These are phyloP conservation scores for Didymella lethalis DNA, from an alignment of 2,329 filamentous ascomycete species.

Conservation along the genomic window DNA sequence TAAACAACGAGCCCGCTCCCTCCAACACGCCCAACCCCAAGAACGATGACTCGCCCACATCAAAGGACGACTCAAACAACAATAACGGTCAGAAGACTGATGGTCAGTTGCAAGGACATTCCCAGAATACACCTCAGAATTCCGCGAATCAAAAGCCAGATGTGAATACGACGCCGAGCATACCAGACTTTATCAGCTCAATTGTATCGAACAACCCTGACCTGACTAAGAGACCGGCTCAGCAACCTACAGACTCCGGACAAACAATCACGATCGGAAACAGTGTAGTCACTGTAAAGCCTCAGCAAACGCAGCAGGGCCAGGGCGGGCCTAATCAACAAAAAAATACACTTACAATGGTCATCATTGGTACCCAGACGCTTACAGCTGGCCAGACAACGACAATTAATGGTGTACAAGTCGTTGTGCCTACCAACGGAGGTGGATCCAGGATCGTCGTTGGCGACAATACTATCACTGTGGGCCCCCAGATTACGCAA, in stretches of 20 bases:
- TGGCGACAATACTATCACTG: conserved; percentile 36
- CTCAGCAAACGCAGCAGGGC: conserved; percentile 28
- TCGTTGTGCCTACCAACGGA: conserved; percentile 35
- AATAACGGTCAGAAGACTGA: conserved; percentile 14
- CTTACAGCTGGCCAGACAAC: conserved; percentile 43
- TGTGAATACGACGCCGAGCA: conserved; percentile 16
- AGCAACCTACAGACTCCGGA: conserved; percentile 11
- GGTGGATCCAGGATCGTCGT: conserved; percentile 38
- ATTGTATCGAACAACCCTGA: conserved; percentile 26
- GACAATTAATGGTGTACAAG: conserved; percentile 43
- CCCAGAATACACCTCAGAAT: conserved; percentile 12
- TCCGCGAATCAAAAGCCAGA: conserved; percentile 1
- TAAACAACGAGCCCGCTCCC: conserved; percentile 9
- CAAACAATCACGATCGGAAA: conserved; percentile 37
- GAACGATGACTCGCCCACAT: conserved; percentile 6
- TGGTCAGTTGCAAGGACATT: conserved; percentile 6
- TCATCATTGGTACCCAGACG: conserved; percentile 40
- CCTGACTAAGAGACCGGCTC: conserved; percentile 14
- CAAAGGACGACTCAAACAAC: conserved; percentile 2
- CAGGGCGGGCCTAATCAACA: conserved; percentile 19
- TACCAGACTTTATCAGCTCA: conserved; percentile 27
- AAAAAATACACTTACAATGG: conserved; percentile 22
- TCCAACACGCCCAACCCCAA: conserved; percentile 9
- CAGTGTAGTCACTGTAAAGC: conserved; percentile 25
- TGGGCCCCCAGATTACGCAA: conserved; percentile 30